phyloP scores from a whole-genome alignment of 257 asterid species.

The Paraleonurus japonicus region DNA sequence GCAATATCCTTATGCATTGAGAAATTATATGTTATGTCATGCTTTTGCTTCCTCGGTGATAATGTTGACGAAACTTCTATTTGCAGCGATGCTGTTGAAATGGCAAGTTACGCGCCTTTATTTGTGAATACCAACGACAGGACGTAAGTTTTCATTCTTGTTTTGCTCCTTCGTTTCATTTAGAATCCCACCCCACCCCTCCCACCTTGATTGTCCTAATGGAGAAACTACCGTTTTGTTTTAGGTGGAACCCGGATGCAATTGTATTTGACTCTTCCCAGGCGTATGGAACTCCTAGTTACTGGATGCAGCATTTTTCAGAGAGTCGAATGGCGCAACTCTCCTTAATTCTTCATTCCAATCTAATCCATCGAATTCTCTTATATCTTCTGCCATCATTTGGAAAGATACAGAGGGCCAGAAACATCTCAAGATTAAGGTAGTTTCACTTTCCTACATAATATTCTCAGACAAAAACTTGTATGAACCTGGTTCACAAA shows the following conservation, averaged over 20 bases:
- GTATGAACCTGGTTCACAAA: no score
- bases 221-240: neutral
- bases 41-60: neutral
- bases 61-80: slow-evolving; percentile 1
- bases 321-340: slow-evolving; percentile 84
- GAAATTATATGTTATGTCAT: no score
- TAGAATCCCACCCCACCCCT: neutral
- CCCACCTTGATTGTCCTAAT: neutral
- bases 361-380: slow-evolving; percentile 46
- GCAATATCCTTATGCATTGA: neutral
- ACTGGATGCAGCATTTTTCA: slow-evolving; percentile 98
- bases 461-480: no score
- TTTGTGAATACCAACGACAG: slow-evolving; percentile 75
- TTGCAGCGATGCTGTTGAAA: slow-evolving; percentile 69
- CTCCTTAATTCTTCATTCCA: slow-evolving; percentile 62
- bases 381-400: slow-evolving; percentile 70
- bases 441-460: slow-evolving; percentile 19
- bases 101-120: slow-evolving; percentile 96
- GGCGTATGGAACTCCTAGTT: slow-evolving; percentile 85
- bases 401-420: slow-evolving; percentile 54
- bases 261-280: slow-evolving; percentile 81
- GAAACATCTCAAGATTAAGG: slow-evolving; percentile 65
- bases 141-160: slow-evolving; percentile 41
- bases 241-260: slow-evolving; percentile 94
- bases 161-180: neutral